These are phyloP conservation scores for Heritiera littoralis DNA, from an alignment of 345 rosid genomes.

Conservation along the genomic window DNA sequence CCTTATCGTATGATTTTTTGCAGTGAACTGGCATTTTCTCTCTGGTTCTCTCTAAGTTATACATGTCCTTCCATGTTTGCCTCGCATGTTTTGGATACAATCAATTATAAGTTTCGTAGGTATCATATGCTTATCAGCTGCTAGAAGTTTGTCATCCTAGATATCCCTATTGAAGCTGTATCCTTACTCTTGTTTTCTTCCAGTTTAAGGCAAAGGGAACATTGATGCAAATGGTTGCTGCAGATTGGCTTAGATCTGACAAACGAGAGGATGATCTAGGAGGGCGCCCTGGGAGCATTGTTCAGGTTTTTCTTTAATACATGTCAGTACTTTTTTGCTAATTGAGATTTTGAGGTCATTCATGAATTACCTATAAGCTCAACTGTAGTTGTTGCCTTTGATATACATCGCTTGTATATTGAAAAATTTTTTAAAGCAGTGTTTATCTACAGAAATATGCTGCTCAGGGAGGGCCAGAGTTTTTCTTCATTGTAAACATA, in stretches of 20 bases:
- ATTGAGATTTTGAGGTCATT: constrained; percentile 1
- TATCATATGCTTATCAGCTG: constrained; percentile 6
- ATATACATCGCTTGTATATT: constrained; percentile 3
- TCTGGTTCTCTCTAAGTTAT: constrained; percentile 6
- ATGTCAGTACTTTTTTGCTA: constrained; percentile 14
- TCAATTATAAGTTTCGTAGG: background rate
- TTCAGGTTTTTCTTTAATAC: constrained; percentile 57
- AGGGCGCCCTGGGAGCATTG: constrained; percentile 84
- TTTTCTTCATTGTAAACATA: constrained; percentile 85
- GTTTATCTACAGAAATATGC: constrained; percentile 78
- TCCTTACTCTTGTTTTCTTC: constrained; percentile 17
- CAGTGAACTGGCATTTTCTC: background rate
- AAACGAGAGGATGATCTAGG: constrained; percentile 92
- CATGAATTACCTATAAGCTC: background rate
- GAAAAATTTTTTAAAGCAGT: background rate
- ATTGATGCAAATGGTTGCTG: constrained; percentile 93
- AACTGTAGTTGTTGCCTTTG: constrained; percentile 20
- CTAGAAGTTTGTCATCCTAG: background rate
- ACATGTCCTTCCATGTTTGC: background rate
- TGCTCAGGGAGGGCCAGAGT: constrained; percentile 82
- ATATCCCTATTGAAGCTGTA: background rate
- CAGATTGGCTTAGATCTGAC: constrained; percentile 92
- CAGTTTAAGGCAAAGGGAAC: constrained; percentile 88
- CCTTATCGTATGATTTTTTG: constrained; percentile 1
- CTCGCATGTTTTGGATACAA: background rate